Evolutionary conservation across 164 flowering plant species (phyloP).

Genomic region (Nymphaea colorata): DNA sequence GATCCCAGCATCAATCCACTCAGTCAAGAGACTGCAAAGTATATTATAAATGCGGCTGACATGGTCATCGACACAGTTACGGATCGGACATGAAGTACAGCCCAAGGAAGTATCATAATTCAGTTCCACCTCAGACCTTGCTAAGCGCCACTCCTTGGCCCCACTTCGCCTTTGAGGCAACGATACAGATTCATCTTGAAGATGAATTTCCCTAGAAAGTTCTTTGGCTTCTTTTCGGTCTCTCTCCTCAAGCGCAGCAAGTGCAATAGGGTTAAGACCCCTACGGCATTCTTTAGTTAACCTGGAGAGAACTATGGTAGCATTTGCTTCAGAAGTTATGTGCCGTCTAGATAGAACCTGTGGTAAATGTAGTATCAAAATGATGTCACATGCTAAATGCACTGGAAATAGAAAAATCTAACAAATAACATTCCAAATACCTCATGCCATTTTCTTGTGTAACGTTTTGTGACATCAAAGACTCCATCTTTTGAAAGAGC

Average conservation of each 20-base stretch:
- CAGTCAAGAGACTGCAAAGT: slow-evolving; percentile 33
- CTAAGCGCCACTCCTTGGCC: slow-evolving; percentile 78
- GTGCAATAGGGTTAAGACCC: slow-evolving; percentile 26
- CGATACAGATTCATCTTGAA: slow-evolving; percentile 33
- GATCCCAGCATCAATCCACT: slow-evolving; percentile 27
- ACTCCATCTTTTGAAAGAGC: slow-evolving; percentile 85
- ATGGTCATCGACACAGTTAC: slow-evolving; percentile 71
- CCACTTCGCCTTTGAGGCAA: slow-evolving; percentile 96
- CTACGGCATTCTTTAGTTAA: slow-evolving; percentile 57
- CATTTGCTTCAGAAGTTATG: slow-evolving; percentile 44
- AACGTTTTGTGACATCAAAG: slow-evolving; percentile 89
- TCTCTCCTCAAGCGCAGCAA: slow-evolving; percentile 42
- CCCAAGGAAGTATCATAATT: slow-evolving; percentile 33
- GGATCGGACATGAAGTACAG: slow-evolving; percentile 60
- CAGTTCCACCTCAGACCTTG: slow-evolving; percentile 63
- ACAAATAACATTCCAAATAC: slow-evolving; percentile 18
- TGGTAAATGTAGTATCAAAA: slow-evolving; percentile 6
- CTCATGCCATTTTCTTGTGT: slow-evolving; percentile 97
- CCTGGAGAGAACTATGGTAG: slow-evolving; percentile 31
- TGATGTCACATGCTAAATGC: neutral
- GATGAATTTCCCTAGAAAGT: slow-evolving; percentile 38
- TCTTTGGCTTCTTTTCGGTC: slow-evolving; percentile 48
- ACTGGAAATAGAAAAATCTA: neutral
- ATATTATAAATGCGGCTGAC: slow-evolving; percentile 58
- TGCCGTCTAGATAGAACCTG: slow-evolving; percentile 73